These are phyloP conservation scores for Rosa lucieae DNA, from an alignment of 306 rosid genomes.

Conservation along the genomic window DNA sequence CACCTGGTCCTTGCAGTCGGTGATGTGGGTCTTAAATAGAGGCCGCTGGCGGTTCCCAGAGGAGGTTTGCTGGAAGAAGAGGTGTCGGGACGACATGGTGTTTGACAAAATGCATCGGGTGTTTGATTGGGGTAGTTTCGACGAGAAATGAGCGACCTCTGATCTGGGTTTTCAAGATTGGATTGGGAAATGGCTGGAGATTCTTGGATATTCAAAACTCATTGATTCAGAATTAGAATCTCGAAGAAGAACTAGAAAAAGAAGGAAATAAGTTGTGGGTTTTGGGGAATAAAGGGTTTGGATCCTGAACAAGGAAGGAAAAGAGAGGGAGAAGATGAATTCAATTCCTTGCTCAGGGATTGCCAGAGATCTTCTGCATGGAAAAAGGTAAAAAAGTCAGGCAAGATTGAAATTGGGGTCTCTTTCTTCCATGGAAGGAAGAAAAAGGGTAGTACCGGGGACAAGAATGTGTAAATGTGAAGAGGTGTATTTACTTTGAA, in stretches of 20 bases:
- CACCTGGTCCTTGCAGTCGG: slow-evolving; percentile 17
- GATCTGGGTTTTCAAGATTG: slow-evolving; percentile 10
- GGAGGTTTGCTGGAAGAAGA: slow-evolving; percentile 25
- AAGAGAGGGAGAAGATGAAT: background rate
- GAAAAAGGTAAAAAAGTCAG: background rate
- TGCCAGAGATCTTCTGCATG: background rate
- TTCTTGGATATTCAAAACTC: background rate
- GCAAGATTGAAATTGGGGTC: background rate
- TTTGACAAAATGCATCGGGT: too few relatives aligned
- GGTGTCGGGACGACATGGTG: slow-evolving; percentile 16
- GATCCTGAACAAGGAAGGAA: slow-evolving; percentile 18
- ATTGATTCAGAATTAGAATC: background rate
- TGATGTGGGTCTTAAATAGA: slow-evolving; percentile 25
- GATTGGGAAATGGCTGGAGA: background rate
- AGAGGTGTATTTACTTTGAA: background rate
- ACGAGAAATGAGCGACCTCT: background rate
- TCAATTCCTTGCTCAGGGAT: slow-evolving; percentile 17
- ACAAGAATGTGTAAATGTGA: background rate
- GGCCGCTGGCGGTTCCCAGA: slow-evolving; percentile 32
- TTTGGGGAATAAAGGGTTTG: background rate
- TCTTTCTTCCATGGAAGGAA: background rate
- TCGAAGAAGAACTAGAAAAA: background rate
- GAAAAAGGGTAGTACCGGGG: background rate
- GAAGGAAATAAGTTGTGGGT: background rate
- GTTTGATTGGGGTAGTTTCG: background rate